These are phyloP conservation scores for Saccharomycopsis javanensis DNA, from an alignment of 805 yeast genomes.

Conservation along the genomic window DNA sequence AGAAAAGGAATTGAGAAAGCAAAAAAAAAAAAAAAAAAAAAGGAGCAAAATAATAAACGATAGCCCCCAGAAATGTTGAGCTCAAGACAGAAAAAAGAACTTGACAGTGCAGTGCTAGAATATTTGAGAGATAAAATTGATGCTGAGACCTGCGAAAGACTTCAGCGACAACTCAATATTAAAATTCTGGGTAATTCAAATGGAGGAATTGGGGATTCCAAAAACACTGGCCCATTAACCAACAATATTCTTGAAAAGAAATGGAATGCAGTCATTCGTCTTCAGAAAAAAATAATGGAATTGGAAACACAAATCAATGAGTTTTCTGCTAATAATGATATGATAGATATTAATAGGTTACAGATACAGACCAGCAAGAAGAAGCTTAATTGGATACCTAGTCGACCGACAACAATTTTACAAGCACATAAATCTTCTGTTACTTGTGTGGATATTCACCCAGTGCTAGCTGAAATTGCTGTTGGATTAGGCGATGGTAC, in stretches of 20 bases:
- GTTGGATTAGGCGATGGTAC: slow-evolving; percentile 67
- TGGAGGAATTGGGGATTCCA: slow-evolving; percentile 18
- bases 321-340: slow-evolving; percentile 30
- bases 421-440: slow-evolving; percentile 53
- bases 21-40: neutral
- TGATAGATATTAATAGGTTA: slow-evolving; percentile 27
- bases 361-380: slow-evolving; percentile 16
- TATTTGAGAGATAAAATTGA: slow-evolving; percentile 10
- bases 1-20: neutral
- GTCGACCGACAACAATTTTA: slow-evolving; percentile 33
- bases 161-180: slow-evolving; percentile 3
- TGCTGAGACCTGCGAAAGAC: slow-evolving; percentile 1
- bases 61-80: no score
- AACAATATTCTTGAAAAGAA: slow-evolving; percentile 52
- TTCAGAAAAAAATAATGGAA: slow-evolving; percentile 65
- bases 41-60: no score
- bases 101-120: slow-evolving; percentile 11
- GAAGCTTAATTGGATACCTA: slow-evolving; percentile 53
- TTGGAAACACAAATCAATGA: slow-evolving; percentile 50
- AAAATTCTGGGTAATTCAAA: neutral
- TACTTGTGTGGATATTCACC: slow-evolving; percentile 62
- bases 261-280: slow-evolving; percentile 77
- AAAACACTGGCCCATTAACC: neutral
- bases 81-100: slow-evolving; percentile 12
- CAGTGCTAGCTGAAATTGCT: slow-evolving; percentile 53